phyloP scores from a whole-genome alignment of 768 basidiomycete genomes.

The Boletus sensibilis region DNA sequence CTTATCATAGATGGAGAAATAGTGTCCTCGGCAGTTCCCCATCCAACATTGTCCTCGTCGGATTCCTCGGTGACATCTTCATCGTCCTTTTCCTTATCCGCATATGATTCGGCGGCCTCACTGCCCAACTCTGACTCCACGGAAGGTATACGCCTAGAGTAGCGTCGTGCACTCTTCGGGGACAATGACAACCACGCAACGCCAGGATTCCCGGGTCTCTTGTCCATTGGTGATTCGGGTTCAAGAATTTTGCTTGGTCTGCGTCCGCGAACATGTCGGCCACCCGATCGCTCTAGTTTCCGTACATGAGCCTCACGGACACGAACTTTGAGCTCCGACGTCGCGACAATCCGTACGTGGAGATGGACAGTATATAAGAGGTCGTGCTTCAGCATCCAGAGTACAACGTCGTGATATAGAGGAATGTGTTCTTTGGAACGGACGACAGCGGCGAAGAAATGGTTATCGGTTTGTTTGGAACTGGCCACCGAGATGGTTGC shows the following conservation, averaged over 20 bases:
- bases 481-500: conserved; percentile 69
- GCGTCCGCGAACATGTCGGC: conserved; percentile 21
- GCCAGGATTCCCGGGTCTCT: conserved; percentile 15
- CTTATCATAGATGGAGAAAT: conserved; percentile 65
- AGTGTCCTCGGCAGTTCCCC: conserved; percentile 50
- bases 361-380: conserved; percentile 84
- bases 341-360: conserved; percentile 80
- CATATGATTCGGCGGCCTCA: conserved; percentile 33
- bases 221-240: conserved; percentile 19
- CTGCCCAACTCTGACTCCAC: conserved; percentile 45
- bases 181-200: conserved; percentile 54
- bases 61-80: conserved; percentile 40
- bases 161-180: conserved; percentile 49
- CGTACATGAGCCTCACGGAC: conserved; percentile 51
- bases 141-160: conserved; percentile 46
- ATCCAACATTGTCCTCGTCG: conserved; percentile 46
- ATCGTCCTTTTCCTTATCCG: conserved; percentile 34
- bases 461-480: conserved; percentile 61
- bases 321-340: conserved; percentile 66
- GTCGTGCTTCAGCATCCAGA: conserved; percentile 90
- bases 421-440: conserved; percentile 63
- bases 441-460: conserved; percentile 82
- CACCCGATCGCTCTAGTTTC: conserved; percentile 31
- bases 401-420: conserved; percentile 76
- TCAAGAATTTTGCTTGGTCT: conserved; percentile 20